Evolutionary conservation across 108 stramenopile genomes (phyloP), one percentile per base, ranked within the genome.

Genomic region (Schizochytrium sp.): DNA sequence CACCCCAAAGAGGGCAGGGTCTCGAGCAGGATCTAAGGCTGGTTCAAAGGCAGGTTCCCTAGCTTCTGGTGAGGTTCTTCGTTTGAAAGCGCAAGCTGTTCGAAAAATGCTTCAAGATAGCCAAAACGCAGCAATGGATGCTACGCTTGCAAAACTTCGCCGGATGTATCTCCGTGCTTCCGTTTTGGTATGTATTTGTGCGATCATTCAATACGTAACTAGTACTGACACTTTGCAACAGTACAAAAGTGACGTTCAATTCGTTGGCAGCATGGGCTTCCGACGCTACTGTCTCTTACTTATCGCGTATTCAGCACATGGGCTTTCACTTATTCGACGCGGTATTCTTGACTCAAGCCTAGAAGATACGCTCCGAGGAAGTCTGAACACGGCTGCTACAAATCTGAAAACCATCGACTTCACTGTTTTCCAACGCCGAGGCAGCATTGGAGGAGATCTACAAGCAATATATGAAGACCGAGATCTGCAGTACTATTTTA

Each of bases 51-150:
- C 76, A 19, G 53, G 76, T 5, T 83, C 76, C 15, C 50, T 83
- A 53, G 45, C 47, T 10, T 55, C 50, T 28, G 50, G 53, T 0
- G 76, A 83, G 47, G 50, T 83, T 3, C 76, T 83, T 2, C 47
- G 53, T 10, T 10, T 17, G 28, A 49, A 55, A 28, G 76, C 76
- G 5, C 76, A 55, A 38, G 53, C 47, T 5, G 76, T 83, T n/a
- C 76, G 76, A 10, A 83, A 83, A 40, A 55, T 28, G n/a, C 76
- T 83, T 0, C 47, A 55, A 28, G 76, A 55, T n/a, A 55, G 53
- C 76, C 76, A 83, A 53, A 83, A 83, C 28, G 53, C 76, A 55
- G 50, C 50, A 17, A 83, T 83, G 76, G 76, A 83, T 2, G 10
- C 76, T 10, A 55, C 76, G 12, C 76, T 83, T 2, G 47, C 76